phyloP scores from a whole-genome alignment of 805 yeast species.

The Hanseniaspora lachancei region DNA sequence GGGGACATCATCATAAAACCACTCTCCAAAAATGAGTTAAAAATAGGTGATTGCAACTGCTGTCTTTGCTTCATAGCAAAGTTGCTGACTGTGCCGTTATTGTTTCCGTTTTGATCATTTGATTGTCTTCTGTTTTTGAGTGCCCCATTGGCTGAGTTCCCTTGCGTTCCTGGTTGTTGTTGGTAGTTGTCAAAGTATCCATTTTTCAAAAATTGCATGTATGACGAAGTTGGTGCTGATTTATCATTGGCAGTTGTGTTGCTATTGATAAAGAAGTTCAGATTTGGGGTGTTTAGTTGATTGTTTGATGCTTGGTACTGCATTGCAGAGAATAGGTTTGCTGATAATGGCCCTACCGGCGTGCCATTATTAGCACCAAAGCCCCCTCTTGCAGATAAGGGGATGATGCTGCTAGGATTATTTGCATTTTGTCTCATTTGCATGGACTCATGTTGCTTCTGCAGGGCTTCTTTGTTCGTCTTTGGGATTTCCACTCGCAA shows the following conservation, averaged over 20 bases:
- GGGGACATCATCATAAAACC: conserved; percentile 11
- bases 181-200: conserved; percentile 1
- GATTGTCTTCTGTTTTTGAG: not conserved
- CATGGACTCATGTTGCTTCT: conserved; percentile 1
- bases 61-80: not conserved
- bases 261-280: conserved; percentile 6
- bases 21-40: conserved; percentile 5
- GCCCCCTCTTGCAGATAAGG: conserved; percentile 1
- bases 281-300: conserved; percentile 7
- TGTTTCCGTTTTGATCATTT: not conserved
- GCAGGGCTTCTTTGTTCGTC: not conserved
- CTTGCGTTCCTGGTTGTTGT: not conserved
- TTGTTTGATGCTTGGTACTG: conserved; percentile 3
- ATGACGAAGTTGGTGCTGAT: not conserved
- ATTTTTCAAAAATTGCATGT: not conserved
- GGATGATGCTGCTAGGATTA: conserved; percentile 7
- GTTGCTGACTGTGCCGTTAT: not conserved
- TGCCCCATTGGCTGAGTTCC: not conserved
- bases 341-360: conserved; percentile 8
- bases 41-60: conserved; percentile 4
- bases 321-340: conserved; percentile 9
- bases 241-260: not conserved
- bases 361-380: not conserved
- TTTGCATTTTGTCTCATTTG: not conserved
- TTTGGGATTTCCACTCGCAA: conserved; percentile 10